Conservation (phyloP, 2,329 filamentous ascomycete species). For the Calonectria hawksworthii region DNA sequence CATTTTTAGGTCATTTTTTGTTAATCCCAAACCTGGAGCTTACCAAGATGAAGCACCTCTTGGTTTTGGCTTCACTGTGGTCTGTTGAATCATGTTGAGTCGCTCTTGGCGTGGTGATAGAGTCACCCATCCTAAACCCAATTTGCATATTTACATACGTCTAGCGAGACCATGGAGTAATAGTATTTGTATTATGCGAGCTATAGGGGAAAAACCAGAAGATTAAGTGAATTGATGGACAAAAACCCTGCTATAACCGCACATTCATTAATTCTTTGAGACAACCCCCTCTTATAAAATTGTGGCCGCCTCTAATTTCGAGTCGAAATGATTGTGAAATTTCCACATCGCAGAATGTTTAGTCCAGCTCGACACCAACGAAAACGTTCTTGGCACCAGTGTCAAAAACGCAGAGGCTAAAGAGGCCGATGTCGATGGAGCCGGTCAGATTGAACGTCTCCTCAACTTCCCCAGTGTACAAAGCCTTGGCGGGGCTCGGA, state of each 20-base stretch:
- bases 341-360: neutral
- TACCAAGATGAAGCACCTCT: neutral
- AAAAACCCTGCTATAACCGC: neutral
- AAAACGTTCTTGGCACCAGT: neutral
- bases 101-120: neutral
- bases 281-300: neutral
- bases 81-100: no score
- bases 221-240: neutral
- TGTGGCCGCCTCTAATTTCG: neutral
- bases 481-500: neutral
- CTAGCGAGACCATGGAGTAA: neutral
- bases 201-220: neutral
- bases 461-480: neutral
- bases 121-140: neutral
- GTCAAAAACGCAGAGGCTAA: neutral
- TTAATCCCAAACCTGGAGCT: neutral
- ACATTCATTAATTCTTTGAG: neutral
- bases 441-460: neutral
- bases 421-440: neutral
- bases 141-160: neutral
- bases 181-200: neutral
- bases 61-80: neutral
- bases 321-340: neutral
- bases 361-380: neutral
- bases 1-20: neutral